These are phyloP conservation scores for Colletotrichum sidae DNA, from an alignment of 2,329 filamentous ascomycete species.

Conservation along the genomic window DNA sequence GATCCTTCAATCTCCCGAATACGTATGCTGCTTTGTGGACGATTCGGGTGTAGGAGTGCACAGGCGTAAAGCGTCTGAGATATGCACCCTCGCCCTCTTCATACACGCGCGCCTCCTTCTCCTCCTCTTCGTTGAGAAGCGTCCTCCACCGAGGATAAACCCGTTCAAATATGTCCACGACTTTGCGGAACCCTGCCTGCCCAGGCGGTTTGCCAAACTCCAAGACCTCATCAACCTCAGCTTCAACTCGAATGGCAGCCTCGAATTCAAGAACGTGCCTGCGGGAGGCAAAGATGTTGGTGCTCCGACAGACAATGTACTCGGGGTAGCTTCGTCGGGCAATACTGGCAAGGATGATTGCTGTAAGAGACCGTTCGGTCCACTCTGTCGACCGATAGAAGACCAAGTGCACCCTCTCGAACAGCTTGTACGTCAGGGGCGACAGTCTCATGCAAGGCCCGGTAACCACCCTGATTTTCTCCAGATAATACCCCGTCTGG, in stretches of 20 bases:
- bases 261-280: slow-evolving; percentile 87
- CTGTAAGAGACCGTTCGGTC: slow-evolving; percentile 96
- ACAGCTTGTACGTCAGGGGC: slow-evolving; percentile 78
- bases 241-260: slow-evolving; percentile 84
- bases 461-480: slow-evolving; percentile 80
- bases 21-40: slow-evolving; percentile 87
- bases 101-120: slow-evolving; percentile 81
- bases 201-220: slow-evolving; percentile 81
- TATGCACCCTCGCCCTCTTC: slow-evolving; percentile 89
- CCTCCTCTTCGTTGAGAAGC: slow-evolving; percentile 78
- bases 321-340: slow-evolving; percentile 87
- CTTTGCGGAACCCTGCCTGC: slow-evolving; percentile 72
- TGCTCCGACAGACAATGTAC: slow-evolving; percentile 90
- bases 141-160: slow-evolving; percentile 85
- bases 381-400: slow-evolving; percentile 97
- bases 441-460: slow-evolving; percentile 89
- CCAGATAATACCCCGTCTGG: slow-evolving; percentile 78
- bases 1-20: slow-evolving; percentile 83
- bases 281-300: slow-evolving; percentile 87
- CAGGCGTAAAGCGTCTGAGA: slow-evolving; percentile 87
- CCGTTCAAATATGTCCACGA: slow-evolving; percentile 78
- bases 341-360: slow-evolving; percentile 93
- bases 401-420: slow-evolving; percentile 93
- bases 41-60: slow-evolving; percentile 93
- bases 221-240: slow-evolving; percentile 82